Evolutionary conservation across 116 monocot genomes (phyloP).

Genomic region (Zostera marina): DNA sequence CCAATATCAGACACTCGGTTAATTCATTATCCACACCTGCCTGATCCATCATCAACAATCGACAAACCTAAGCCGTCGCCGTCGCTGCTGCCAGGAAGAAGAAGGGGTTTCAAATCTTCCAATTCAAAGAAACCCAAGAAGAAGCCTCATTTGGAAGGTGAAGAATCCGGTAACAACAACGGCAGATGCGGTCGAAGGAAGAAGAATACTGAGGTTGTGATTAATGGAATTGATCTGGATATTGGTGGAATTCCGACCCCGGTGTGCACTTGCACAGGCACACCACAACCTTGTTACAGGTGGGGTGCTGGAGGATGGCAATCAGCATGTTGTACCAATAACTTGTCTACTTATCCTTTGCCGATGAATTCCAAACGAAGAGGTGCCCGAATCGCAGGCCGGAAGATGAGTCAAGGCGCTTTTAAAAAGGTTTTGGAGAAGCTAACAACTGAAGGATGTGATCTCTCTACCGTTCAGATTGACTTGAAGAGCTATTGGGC

Average conservation of each 20-base stretch:
- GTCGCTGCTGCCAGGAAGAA: too few relatives aligned
- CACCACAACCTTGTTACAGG: conserved; percentile 7
- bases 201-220: conserved; percentile 6
- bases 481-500: conserved; percentile 13
- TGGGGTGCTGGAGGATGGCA: conserved; percentile 17
- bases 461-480: conserved; percentile 5
- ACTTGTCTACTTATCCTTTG: conserved; percentile 5
- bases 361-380: conserved; percentile 6
- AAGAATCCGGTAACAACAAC: too few relatives aligned
- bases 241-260: conserved; percentile 2
- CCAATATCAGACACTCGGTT: too few relatives aligned
- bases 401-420: conserved; percentile 14
- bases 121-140: too few relatives aligned
- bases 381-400: conserved; percentile 6
- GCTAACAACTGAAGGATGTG: conserved; percentile 7
- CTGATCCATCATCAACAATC: too few relatives aligned
- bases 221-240: conserved; percentile 8
- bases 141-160: too few relatives aligned
- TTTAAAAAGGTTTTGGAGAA: conserved; percentile 12
- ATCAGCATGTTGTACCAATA: conserved; percentile 13
- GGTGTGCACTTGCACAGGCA: conserved; percentile 13
- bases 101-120: too few relatives aligned
- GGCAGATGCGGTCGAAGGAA: neutral
- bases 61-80: too few relatives aligned
- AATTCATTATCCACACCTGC: too few relatives aligned